A percentile compares a stretch with the other conserved stretches of the same genome.
phyloP scores from a whole-genome alignment of 169 alveolate genomes.

The Perkinsus olseni region DNA sequence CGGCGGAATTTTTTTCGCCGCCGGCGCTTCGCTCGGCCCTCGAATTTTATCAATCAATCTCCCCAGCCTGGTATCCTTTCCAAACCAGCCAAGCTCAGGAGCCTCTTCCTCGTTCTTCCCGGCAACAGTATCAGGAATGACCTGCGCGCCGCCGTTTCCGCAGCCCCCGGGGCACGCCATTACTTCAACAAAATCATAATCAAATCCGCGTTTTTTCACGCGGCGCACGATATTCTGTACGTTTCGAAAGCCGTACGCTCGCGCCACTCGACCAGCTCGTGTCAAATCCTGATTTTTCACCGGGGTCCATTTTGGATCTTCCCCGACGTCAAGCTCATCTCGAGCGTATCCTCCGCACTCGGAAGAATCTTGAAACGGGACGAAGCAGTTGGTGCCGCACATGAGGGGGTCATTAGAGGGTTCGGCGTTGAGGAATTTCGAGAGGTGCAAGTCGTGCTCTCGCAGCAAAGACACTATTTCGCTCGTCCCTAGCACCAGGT shows the following conservation, averaged over 20 bases:
- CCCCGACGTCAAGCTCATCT: neutral
- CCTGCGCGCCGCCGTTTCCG: neutral
- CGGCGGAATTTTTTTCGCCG: neutral
- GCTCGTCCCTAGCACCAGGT: neutral
- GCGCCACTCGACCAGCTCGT: neutral
- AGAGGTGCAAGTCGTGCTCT: neutral
- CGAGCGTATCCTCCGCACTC: slow-evolving; percentile 1
- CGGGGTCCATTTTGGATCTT: neutral
- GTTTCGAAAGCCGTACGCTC: neutral
- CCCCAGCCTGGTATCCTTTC: neutral
- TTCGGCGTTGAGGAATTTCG: neutral
- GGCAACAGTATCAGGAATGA: neutral
- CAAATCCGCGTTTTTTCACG: neutral
- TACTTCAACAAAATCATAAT: neutral
- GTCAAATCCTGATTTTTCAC: neutral
- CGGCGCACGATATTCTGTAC: neutral
- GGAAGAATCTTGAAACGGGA: neutral
- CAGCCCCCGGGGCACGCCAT: neutral
- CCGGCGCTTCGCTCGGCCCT: neutral
- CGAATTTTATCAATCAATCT: neutral
- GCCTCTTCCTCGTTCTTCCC: neutral
- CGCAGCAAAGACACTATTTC: neutral
- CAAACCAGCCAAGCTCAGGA: neutral
- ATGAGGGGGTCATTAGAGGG: neutral
- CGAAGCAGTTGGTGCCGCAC: neutral